phyloP scores from a whole-genome alignment of 164 flowering plant species.

The Warburgia ugandensis region DNA sequence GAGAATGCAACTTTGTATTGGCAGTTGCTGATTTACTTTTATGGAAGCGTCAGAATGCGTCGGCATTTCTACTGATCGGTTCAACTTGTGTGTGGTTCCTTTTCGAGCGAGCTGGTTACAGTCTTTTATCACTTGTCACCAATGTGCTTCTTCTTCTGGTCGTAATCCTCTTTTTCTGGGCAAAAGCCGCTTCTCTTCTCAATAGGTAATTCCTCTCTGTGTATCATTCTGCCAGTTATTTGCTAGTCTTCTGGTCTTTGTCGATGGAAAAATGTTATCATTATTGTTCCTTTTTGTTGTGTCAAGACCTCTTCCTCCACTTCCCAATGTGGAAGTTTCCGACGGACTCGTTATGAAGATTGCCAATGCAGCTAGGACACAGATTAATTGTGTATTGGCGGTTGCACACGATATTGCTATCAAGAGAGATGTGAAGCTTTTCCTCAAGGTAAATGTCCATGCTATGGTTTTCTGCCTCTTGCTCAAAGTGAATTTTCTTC shows the following conservation, averaged over 20 bases:
- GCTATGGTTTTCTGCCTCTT: neutral
- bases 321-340: conserved; percentile 74
- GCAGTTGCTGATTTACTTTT: conserved; percentile 75
- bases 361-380: conserved; percentile 33
- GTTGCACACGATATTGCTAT: conserved; percentile 60
- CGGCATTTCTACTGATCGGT: conserved; percentile 27
- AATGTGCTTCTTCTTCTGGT: conserved; percentile 63
- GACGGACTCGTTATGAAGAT: conserved; percentile 40
- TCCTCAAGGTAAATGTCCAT: conserved; percentile 44
- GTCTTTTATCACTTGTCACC: conserved; percentile 41
- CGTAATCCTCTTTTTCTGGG: conserved; percentile 71
- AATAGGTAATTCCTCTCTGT: conserved; percentile 43
- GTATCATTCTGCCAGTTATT: neutral
- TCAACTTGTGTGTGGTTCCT: conserved; percentile 54
- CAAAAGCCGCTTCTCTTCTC: conserved; percentile 74
- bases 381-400: conserved; percentile 44
- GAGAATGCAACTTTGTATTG: too few relatives aligned
- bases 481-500: neutral
- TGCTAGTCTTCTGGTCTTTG: neutral
- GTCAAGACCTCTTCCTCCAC: conserved; percentile 80
- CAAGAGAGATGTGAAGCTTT: conserved; percentile 41
- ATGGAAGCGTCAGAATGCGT: conserved; percentile 52
- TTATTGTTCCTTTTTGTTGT: neutral
- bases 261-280: too few relatives aligned
- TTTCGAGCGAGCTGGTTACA: conserved; percentile 65